Base-by-base conservation (phyloP, 352 stramenopile genomes). In the Globisporangium alternatum region DNA sequence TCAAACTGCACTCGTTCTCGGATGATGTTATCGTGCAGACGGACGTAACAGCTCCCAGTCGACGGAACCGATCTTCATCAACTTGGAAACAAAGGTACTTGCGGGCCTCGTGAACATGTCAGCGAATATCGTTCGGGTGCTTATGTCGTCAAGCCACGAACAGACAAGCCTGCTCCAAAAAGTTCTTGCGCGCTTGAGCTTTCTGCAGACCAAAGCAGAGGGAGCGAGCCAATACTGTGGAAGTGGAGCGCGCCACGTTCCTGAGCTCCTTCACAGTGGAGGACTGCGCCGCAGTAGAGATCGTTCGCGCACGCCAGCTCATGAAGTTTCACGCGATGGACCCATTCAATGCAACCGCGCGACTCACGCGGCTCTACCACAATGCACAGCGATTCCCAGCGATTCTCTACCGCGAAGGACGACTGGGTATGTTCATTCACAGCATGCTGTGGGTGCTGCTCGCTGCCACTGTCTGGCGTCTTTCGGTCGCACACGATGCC, bases 131-230 rank as follows among this genome's bases (percentile, higher is more conserved):
- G 54, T 69, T 2, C 35, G 37, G 3, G 68, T 77, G 13, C 33
- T 77, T 22, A 41, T 74, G 10, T 71, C 70, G 6, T 60, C 67
- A 15, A 45, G 56, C 5, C 35, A 39, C 22, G 67, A 62, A 17
- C 67, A 74, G 30, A 61, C 17, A 10, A 63, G 66, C 37, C 33
- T 74, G 39, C 43, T 71, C 25, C 65, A 67, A 31, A 68, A 67
- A 21, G 30, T 77, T 0, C 47, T 77, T 6, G 33, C 21, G 7
- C 49, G 25, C 45, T 77, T 37, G 37, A 61, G 37, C 55, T 61
- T 19, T 13, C 30, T n/a, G 37, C 2, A 12, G 12, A 17, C 35
- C 49, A 55, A 33, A 25, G 43, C 21, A 41, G 35, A 13, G 13
- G 13, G 8, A 13, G 12, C 2, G 12, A 39, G 15, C 12, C 55